Evolutionary conservation across 108 stramenopile genomes (phyloP).

Genomic region (Skeletonema grethae): DNA sequence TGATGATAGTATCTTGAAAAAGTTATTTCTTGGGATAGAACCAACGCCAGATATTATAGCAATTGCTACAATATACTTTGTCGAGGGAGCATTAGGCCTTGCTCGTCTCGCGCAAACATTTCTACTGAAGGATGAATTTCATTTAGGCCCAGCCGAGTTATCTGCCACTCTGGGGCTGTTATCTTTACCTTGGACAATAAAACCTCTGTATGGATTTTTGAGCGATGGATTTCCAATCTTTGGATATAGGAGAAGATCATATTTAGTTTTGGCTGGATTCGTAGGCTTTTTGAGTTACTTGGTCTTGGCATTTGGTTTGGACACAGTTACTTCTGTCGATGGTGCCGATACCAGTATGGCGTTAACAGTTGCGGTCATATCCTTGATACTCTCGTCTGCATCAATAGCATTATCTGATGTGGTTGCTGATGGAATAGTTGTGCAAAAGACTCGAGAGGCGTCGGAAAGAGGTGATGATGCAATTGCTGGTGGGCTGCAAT

Average conservation of each 20-base stretch:
- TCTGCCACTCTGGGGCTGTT: slow-evolving; percentile 90
- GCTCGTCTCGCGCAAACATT: slow-evolving; percentile 93
- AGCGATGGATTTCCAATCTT: slow-evolving; percentile 88
- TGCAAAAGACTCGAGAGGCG: slow-evolving; percentile 83
- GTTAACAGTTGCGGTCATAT: slow-evolving; percentile 52
- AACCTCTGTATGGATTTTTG: slow-evolving; percentile 93
- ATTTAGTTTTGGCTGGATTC: slow-evolving; percentile 76
- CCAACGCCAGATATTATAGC: slow-evolving; percentile 84
- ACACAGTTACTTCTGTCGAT: slow-evolving; percentile 7
- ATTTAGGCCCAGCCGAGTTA: slow-evolving; percentile 89
- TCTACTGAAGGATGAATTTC: slow-evolving; percentile 93
- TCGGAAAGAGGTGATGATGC: slow-evolving; percentile 47
- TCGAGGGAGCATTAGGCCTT: slow-evolving; percentile 94
- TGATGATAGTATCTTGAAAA: slow-evolving; percentile 13
- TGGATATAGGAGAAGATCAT: slow-evolving; percentile 85
- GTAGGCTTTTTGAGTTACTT: slow-evolving; percentile 66
- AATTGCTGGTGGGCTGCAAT: slow-evolving; percentile 84
- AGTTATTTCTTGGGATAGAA: slow-evolving; percentile 69
- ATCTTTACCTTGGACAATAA: slow-evolving; percentile 91
- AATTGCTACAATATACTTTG: slow-evolving; percentile 93
- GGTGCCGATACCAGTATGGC: slow-evolving; percentile 20
- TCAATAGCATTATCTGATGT: slow-evolving; percentile 94
- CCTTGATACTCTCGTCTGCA: slow-evolving; percentile 67
- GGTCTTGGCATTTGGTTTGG: slow-evolving; percentile 58
- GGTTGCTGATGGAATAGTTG: slow-evolving; percentile 96